Evolutionary conservation across 176 grass and related monocot species (phyloP).

Genomic region (Eleusine indica): DNA sequence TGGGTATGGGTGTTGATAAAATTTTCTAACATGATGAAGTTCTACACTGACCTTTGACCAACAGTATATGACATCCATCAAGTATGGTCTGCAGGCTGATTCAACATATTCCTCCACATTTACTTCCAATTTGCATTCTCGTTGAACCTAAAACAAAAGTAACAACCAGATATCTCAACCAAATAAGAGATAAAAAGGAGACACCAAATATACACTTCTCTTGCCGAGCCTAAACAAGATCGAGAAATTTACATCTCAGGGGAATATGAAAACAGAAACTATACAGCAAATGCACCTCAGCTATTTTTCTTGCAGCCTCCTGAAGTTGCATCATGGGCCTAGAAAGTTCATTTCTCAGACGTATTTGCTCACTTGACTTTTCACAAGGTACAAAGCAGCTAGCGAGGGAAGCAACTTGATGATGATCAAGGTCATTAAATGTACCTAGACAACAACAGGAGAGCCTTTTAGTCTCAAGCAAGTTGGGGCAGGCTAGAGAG

Average conservation of each 20-base stretch:
- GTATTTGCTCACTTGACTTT: constrained; percentile 98
- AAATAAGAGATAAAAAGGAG: constrained; percentile 22
- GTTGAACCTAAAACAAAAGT: constrained; percentile 76
- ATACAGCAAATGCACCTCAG: constrained; percentile 64
- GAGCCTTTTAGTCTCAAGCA: background rate
- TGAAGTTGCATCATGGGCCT: constrained; percentile 88
- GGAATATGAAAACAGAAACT: constrained; percentile 33
- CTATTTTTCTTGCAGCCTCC: constrained; percentile 98
- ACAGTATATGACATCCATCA: constrained; percentile 98
- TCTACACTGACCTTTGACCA: constrained; percentile 85
- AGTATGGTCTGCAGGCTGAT: constrained; percentile 78
- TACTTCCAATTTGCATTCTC: constrained; percentile 94
- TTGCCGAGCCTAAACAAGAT: constrained; percentile 53
- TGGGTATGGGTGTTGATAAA: background rate
- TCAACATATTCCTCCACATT: constrained; percentile 98
- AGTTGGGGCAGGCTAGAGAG: background rate
- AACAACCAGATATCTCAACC: constrained; percentile 38
- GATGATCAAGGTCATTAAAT: constrained; percentile 98
- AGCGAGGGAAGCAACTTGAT: constrained; percentile 87
- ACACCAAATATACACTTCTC: constrained; percentile 54
- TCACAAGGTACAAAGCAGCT: constrained; percentile 97
- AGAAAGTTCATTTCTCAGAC: constrained; percentile 86
- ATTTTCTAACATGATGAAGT: constrained; percentile 16
- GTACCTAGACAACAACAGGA: constrained; percentile 52
- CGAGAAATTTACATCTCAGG: constrained; percentile 37